These are phyloP conservation scores for Thielaviopsis ethacetica DNA, from an alignment of 2,329 filamentous ascomycete genomes.

Conservation along the genomic window DNA sequence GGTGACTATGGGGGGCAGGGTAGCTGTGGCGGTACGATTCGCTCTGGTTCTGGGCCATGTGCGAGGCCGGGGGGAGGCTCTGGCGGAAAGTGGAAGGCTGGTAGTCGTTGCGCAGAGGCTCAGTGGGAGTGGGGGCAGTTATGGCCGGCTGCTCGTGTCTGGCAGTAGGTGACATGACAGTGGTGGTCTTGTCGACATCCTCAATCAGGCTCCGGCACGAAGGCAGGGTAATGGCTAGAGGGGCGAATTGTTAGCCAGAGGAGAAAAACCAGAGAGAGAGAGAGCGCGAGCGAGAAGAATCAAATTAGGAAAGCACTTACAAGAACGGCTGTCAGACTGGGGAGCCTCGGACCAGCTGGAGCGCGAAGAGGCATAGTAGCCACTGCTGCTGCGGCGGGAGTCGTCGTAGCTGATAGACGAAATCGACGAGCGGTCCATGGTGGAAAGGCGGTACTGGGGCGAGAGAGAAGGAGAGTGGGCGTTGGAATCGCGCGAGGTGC, in stretches of 20 bases:
- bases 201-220: conserved; percentile 3
- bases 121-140: background rate
- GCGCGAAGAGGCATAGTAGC: background rate
- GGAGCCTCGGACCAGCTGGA: background rate
- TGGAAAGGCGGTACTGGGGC: conserved; percentile 1
- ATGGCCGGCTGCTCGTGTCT: background rate
- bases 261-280: background rate
- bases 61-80: background rate
- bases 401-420: background rate
- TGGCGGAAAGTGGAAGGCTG: background rate
- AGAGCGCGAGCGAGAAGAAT: background rate
- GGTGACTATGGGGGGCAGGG: too few species aligned
- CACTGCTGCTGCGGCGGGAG: background rate
- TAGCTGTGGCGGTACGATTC: background rate
- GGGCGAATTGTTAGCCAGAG: background rate
- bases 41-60: background rate
- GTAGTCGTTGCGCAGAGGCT: background rate
- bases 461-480: conserved; percentile 1
- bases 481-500: background rate
- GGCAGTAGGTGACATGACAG: background rate
- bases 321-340: background rate
- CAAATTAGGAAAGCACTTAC: background rate
- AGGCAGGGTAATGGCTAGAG: conserved; percentile 1
- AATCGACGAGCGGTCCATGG: background rate
- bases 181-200: background rate